phyloP scores from a whole-genome alignment of 192 early-diverging fungal species.

The Dispira simplex region DNA sequence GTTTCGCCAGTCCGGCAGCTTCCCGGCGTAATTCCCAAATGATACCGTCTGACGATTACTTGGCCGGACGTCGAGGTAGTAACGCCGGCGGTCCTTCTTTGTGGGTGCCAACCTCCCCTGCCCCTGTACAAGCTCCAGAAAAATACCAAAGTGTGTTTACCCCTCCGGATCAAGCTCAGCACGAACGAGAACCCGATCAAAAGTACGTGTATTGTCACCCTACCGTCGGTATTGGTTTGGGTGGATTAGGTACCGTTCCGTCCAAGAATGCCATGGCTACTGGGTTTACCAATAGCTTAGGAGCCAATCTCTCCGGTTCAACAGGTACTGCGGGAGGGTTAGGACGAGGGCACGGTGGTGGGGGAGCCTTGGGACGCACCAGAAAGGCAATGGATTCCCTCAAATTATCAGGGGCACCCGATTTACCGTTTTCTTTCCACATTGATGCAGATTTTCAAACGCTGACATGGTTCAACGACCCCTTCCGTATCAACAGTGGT shows the following conservation, averaged over 20 bases:
- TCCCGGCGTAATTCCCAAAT: slow-evolving; percentile 7
- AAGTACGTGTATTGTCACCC: slow-evolving; percentile 8
- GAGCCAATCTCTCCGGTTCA: too few species aligned
- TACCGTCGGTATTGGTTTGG: neutral
- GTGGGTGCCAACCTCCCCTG: too few species aligned
- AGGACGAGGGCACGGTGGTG: too few species aligned
- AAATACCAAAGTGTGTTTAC: slow-evolving; percentile 12
- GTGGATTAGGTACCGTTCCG: neutral
- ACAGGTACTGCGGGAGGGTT: too few species aligned
- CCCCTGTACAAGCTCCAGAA: neutral
- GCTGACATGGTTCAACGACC: slow-evolving; percentile 1
- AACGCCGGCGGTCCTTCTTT: neutral
- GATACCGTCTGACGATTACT: neutral
- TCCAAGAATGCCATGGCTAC: neutral
- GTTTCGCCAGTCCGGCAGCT: neutral
- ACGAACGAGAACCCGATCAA: slow-evolving; percentile 10
- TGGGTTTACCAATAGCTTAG: neutral
- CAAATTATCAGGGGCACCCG: neutral
- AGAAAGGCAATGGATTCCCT: neutral
- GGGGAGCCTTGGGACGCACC: neutral
- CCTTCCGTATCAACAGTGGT: neutral
- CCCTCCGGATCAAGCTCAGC: slow-evolving; percentile 3
- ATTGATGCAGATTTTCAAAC: neutral
- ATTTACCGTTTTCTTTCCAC: neutral
- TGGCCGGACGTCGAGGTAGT: neutral